These are phyloP conservation scores for Apiospora saccharicola DNA, from an alignment of 2,329 filamentous ascomycete species.

Conservation along the genomic window DNA sequence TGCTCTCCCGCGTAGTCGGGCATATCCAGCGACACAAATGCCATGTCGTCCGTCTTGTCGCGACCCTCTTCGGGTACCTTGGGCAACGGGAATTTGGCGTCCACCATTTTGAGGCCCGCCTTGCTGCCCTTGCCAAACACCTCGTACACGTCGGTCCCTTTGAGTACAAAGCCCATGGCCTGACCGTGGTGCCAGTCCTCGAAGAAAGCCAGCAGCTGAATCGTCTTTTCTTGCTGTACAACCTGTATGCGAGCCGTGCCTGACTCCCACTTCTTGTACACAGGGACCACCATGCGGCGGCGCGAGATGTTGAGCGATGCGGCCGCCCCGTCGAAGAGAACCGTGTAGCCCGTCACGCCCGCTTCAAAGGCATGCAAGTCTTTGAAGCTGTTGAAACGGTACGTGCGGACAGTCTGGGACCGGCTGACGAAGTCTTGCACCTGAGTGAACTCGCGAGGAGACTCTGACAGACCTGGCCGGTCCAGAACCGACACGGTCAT, in stretches of 20 bases:
- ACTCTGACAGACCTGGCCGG: slow-evolving; percentile 66
- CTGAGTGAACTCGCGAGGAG: slow-evolving; percentile 68
- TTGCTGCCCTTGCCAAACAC: slow-evolving; percentile 69
- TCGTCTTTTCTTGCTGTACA: slow-evolving; percentile 75
- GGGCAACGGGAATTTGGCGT: slow-evolving; percentile 89
- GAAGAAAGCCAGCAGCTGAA: slow-evolving; percentile 87
- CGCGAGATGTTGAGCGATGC: slow-evolving; percentile 81
- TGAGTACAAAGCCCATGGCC: slow-evolving; percentile 88
- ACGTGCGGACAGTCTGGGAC: slow-evolving; percentile 72
- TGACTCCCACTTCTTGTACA: slow-evolving; percentile 94
- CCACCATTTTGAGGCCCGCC: slow-evolving; percentile 78
- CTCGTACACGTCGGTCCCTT: slow-evolving; percentile 85
- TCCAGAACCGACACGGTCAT: slow-evolving; percentile 79
- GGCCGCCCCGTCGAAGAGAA: slow-evolving; percentile 77
- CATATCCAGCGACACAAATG: slow-evolving; percentile 85
- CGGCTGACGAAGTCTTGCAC: slow-evolving; percentile 63
- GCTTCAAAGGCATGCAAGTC: slow-evolving; percentile 82
- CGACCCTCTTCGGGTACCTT: slow-evolving; percentile 61
- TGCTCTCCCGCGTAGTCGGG: slow-evolving; percentile 91
- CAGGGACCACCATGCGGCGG: slow-evolving; percentile 86
- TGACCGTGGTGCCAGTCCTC: slow-evolving; percentile 86
- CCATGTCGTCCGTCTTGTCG: slow-evolving; percentile 64
- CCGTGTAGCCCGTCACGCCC: slow-evolving; percentile 80
- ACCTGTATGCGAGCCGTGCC: slow-evolving; percentile 81
- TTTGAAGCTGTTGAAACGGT: slow-evolving; percentile 69